These are phyloP conservation scores for Wallemia hederae DNA, from an alignment of 1,284 basidiomycete species.

Conservation along the genomic window DNA sequence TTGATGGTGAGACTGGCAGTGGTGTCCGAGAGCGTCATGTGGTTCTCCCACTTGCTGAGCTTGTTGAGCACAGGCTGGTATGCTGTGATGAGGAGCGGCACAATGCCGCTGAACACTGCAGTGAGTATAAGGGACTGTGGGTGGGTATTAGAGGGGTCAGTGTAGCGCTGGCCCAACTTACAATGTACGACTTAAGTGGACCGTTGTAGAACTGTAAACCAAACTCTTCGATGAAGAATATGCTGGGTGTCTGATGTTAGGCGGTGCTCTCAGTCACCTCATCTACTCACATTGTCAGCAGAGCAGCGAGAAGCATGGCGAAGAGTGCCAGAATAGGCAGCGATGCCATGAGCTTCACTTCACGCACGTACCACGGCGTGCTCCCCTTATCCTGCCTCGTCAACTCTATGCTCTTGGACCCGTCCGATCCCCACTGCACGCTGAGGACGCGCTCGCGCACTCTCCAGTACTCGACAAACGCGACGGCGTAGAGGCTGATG, in stretches of 20 bases:
- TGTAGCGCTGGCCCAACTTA: conserved; percentile 18
- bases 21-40: conserved; percentile 44
- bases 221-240: conserved; percentile 68
- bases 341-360: conserved; percentile 40
- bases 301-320: conserved; percentile 32
- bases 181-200: conserved; percentile 43
- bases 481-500: conserved; percentile 45
- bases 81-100: conserved; percentile 51
- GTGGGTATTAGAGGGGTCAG: not conserved
- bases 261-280: not conserved
- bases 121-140: conserved; percentile 48
- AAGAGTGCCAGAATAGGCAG: conserved; percentile 53
- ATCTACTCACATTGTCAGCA: conserved; percentile 1
- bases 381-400: conserved; percentile 6
- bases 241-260: conserved; percentile 16
- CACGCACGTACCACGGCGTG: conserved; percentile 41
- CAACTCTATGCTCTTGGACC: conserved; percentile 12
- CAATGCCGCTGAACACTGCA: conserved; percentile 45
- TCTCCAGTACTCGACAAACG: conserved; percentile 72
- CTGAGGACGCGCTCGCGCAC: conserved; percentile 49
- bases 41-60: conserved; percentile 74
- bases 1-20: conserved; percentile 62
- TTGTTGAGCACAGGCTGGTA: conserved; percentile 39
- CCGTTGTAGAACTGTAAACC: conserved; percentile 61
- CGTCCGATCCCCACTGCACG: conserved; percentile 46